Conservation (phyloP, 345 rosid genomes). For the Euphorbia tirucalli region DNA sequence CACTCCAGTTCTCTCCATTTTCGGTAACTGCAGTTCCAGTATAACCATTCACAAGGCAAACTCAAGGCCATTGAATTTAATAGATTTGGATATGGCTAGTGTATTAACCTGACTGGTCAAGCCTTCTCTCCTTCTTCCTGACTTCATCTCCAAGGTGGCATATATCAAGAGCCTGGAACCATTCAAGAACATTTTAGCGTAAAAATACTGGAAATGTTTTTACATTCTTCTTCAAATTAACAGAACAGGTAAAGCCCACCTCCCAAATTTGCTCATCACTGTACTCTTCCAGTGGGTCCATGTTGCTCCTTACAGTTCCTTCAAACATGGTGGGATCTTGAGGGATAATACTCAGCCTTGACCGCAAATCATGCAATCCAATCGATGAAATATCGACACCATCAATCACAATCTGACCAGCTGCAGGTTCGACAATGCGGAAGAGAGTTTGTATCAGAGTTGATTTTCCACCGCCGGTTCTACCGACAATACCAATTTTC, state of each 20-base stretch:
- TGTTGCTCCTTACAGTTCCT: constrained; percentile 74
- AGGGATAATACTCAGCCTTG: constrained; percentile 77
- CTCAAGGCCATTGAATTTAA: too few relatives aligned
- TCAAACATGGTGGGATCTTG: constrained; percentile 96
- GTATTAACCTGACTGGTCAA: constrained; percentile 52
- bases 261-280: constrained; percentile 83
- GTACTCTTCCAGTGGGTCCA: constrained; percentile 88
- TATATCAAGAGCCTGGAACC: constrained; percentile 70
- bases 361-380: constrained; percentile 79
- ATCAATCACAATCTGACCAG: constrained; percentile 67
- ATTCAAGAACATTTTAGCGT: too few relatives aligned
- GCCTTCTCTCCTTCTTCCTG: constrained; percentile 65
- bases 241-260: too few relatives aligned
- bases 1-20: constrained; percentile 95
- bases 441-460: constrained; percentile 86
- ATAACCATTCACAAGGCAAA: background rate
- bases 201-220: too few relatives aligned
- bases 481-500: constrained; percentile 84
- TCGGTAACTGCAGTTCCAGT: constrained; percentile 47
- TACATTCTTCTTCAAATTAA: too few relatives aligned
- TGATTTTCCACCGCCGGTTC: constrained; percentile 90
- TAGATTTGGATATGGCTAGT: background rate
- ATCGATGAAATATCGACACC: constrained; percentile 55
- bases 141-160: constrained; percentile 90
- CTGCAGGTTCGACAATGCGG: constrained; percentile 71